Base-by-base conservation (phyloP, 305 asterid genomes). In the Rubia occidens region DNA sequence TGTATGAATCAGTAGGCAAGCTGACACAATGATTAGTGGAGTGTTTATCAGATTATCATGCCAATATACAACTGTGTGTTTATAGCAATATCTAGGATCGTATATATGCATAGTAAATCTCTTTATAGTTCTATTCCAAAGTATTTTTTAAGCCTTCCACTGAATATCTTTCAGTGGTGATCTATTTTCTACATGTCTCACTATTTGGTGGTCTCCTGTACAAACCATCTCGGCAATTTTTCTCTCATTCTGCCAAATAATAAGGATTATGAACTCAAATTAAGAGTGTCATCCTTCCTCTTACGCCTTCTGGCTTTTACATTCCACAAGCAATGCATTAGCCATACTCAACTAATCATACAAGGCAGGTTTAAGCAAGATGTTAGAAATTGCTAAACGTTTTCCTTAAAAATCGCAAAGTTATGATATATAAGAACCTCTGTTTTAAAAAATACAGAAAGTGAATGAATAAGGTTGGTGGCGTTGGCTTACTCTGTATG, bases 401-500 rank as follows among this genome's bases (percentile, higher is more conserved):
- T 51, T 51, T 15, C 56, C 56, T 51, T 51, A 51, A 1, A 51
- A 51, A n/a, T 51, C 58, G 17, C 58, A 1, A 17, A 51, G 21
- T 47, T 47, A 47, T 47, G 18, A 47, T 47, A 15, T 47, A 0
- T 0, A 47, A 15, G 54, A 51, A 54, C 32, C 32, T 17, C 11
- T 24, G 10, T 8, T 18, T 20, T 18, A 61, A 18, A 1, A 49
- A 49, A 42, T 42, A 9, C 11, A 42, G 45, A 42, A 3, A 42
- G 45, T 42, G 45, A 42, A 9, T 17, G 56, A 17, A 51, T 51
- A 11, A 14, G 37, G 37, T 32, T 32, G 37, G 37, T 32, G 37
- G 29, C 5, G 35, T 11, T 24, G 29, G 37, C 71, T 56, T 37
- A 71, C 76, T 54, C 20, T 69, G 88, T 70, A 67, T 83, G 64